Evolutionary conservation across 371 early-diverging fungal genomes (phyloP), one percentile per base, ranked within the genome.

Genomic region (Mucor velutinosus): DNA sequence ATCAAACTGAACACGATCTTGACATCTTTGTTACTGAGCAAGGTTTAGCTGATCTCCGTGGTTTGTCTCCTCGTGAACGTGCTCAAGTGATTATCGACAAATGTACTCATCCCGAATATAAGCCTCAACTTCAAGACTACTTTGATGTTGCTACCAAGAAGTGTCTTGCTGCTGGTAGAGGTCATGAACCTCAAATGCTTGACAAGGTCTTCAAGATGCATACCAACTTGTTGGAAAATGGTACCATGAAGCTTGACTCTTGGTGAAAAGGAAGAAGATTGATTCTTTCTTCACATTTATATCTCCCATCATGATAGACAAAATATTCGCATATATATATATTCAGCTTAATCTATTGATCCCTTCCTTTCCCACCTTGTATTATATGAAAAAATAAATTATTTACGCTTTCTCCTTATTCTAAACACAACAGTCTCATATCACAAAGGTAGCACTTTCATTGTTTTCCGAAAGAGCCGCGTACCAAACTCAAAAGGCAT

Each of bases 161-260:
- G 63, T 85, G 85, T 63, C 74, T 85, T 51, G 77, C 77, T 61
- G 75, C 66, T 55, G 85, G 83, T 35, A 78, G 75, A 69, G 85
- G 80, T 60, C 85, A 85, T 67, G 76, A 85, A 70, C 85, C 85
- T 58, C 85, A 85, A 49, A 78, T 85, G 77, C 77, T 85, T 21
- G 85, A 85, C 47, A 82, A 79, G 72, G 85, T 83, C 11, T 85
- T 85, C 73, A 82, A 82, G 72, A 81, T 85, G 85, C 85, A 85
- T 62, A 74, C 74, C 58, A 83, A 83, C 75, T 70, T 82, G 58
- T 47, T 85, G 70, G 77, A 85, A 58, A 81, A 85, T n/a, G 81
- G 81, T 30, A 82, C 83, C 69, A 85, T 85, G 85, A 82, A 81
- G 75, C 71, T 85, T 57, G 77, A 82, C 10, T 79, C 80, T 45